A percentile compares a stretch with the other conserved stretches of the same genome.
Conservation (phyloP, 2,329 filamentous ascomycete genomes). For the Penicillium sp. region DNA sequence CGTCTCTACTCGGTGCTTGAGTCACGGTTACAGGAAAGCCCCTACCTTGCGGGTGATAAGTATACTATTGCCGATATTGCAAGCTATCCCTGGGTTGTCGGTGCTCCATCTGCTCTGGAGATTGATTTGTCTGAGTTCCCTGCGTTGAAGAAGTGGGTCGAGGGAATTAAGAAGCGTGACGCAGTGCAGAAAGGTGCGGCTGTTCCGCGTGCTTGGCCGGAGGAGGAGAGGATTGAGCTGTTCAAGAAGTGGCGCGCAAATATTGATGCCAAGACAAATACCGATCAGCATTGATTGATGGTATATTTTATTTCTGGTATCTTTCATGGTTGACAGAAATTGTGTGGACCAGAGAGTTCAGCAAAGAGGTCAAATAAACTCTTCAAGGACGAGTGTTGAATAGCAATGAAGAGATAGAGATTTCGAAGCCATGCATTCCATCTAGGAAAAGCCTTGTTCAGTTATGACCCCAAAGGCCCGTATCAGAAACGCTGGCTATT, state of each 20-base stretch:
- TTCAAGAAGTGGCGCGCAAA: slow-evolving; percentile 17
- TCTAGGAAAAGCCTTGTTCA: neutral
- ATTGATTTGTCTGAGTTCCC: slow-evolving; percentile 34
- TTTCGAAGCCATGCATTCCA: neutral
- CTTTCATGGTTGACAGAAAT: neutral
- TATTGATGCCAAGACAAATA: slow-evolving; percentile 22
- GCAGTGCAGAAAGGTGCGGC: slow-evolving; percentile 28
- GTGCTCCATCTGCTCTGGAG: slow-evolving; percentile 21
- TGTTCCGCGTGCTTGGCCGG: slow-evolving; percentile 17
- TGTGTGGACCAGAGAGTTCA: too few relatives aligned
- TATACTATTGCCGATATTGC: slow-evolving; percentile 50
- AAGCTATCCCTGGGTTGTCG: slow-evolving; percentile 44
- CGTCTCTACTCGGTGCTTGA: slow-evolving; percentile 48
- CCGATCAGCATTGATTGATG: slow-evolving; percentile 20
- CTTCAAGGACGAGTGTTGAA: too few relatives aligned
- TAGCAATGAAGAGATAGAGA: too few relatives aligned
- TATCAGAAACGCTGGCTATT: neutral
- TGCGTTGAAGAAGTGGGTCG: slow-evolving; percentile 31
- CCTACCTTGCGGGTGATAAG: slow-evolving; percentile 47
- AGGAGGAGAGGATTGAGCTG: slow-evolving; percentile 13
- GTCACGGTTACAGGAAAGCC: slow-evolving; percentile 38
- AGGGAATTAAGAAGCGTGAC: slow-evolving; percentile 27
- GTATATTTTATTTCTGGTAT: neutral
- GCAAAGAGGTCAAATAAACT: too few relatives aligned
- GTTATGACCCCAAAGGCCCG: too few relatives aligned